Evolutionary conservation across 2,329 filamentous ascomycete genomes (phyloP), one percentile per base, ranked within the genome.

Genomic region (Epichloe coenophiala): DNA sequence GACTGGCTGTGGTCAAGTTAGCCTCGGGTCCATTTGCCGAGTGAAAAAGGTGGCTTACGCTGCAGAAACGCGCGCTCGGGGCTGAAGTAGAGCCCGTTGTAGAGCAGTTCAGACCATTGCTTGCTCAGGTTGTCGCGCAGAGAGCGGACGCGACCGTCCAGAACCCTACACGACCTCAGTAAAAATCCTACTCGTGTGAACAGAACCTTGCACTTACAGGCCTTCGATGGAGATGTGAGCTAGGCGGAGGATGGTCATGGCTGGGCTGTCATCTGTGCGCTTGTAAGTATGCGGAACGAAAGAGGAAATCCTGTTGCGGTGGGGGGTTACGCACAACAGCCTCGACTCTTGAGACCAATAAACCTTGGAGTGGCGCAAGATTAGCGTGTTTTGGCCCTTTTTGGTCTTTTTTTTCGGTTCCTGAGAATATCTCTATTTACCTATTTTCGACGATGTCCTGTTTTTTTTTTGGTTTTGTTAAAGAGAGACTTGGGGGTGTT

Each of bases 31-130:
- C 6, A 23, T 13, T 21, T 45, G 6, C n/a, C n/a, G 2, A 7
- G 8, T 23, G 19, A n/a, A 4, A 19, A 19, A 15, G 35, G 21
- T 15, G 35, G 27, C 45, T 46, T 19, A 46, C 45, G 39, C 40
- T 49, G 41, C 19, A 45, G 27, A 39, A 49, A 49, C 6, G 41
- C 48, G 19, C 48, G 41, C 23, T 49, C 48, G 2, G 48, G 48
- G 42, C 48, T 49, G 11, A 49, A 49, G 42, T 49, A 49, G 8
- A 49, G 13, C 4, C 41, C 48, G n/a, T 49, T 49, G n/a, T 49
- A 49, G 17, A 49, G 41, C 35, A 38, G 27, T 39, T 44, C 41
- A 15, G 48, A 39, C 48, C 48, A 49, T 17, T 49, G 21, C 19
- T 38, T 38, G 41, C 35, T 45, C 41, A 49, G 21, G 17, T 45